These are phyloP conservation scores for Trichoderma lentiforme DNA, from an alignment of 2,329 filamentous ascomycete genomes.

Conservation along the genomic window DNA sequence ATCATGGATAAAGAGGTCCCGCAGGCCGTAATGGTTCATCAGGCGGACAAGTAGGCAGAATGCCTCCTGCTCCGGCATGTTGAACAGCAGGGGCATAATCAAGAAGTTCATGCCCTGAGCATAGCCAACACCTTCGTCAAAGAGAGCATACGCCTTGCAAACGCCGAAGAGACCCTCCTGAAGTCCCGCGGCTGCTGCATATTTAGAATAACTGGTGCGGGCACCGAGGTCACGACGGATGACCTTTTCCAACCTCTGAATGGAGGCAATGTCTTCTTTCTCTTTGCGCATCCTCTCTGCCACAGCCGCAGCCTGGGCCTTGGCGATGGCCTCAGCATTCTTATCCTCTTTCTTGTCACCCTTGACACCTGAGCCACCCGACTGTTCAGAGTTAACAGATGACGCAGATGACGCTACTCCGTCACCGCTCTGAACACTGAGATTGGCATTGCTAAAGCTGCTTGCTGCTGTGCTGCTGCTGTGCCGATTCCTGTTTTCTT, in stretches of 20 bases:
- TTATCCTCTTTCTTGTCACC: constrained; percentile 32
- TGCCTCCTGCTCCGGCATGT: constrained; percentile 96
- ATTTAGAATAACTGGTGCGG: constrained; percentile 94
- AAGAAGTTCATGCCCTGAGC: constrained; percentile 99
- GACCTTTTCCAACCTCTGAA: constrained; percentile 83
- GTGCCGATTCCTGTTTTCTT: constrained; percentile 60
- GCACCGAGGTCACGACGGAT: constrained; percentile 90
- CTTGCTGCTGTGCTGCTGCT: constrained; percentile 54
- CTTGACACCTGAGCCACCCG: constrained; percentile 57
- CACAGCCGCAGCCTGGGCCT: constrained; percentile 60
- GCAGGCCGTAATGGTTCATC: constrained; percentile 94
- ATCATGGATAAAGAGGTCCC: constrained; percentile 89
- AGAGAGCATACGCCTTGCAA: constrained; percentile 95
- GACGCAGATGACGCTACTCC: constrained; percentile 74
- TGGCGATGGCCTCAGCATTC: constrained; percentile 60
- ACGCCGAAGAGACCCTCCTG: constrained; percentile 93
- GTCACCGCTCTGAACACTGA: constrained; percentile 59
- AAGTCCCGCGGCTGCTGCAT: constrained; percentile 82
- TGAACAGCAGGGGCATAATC: constrained; percentile 93
- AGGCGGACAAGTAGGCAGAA: constrained; percentile 89
- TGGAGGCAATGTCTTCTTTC: constrained; percentile 69
- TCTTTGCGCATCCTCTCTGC: constrained; percentile 73
- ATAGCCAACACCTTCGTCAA: constrained; percentile 91
- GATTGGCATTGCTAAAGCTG: constrained; percentile 51
- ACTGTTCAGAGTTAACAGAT: constrained; percentile 76